Evolutionary conservation across 163 green algal genomes (phyloP), one percentile per base, ranked within the genome.

Genomic region (Scenedesmus sp.): DNA sequence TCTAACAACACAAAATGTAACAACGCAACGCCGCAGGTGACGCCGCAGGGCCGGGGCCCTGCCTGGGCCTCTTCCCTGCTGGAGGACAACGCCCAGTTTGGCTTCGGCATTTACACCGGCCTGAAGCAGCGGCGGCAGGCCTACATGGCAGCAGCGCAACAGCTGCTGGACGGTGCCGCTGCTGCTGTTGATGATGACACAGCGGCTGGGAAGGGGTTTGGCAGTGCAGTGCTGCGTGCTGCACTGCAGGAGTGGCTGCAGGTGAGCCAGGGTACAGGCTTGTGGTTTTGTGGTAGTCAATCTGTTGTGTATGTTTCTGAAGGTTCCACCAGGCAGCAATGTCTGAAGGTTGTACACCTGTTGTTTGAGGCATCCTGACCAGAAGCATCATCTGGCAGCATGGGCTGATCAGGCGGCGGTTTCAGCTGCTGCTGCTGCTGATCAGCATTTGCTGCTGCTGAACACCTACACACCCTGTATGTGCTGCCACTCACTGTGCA

Each of bases 21-120:
- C 34, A 46, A 46, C 34, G 34, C 34, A 46, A 46, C 34, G 34
- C 34, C 34, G 34, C 34, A 46, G 34, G 34, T 46, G 34, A 46
- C 34, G 34, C 34, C 34, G 34, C 34, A 46, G 54, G 90, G 90
- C 18, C 91, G 62, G 26, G 95, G 95, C 59, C 95, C 95, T 70
- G 95, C 95, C 15, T 97, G 95, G 95, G 94, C 94, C 91, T 96
- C 96, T 94, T 94, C 90, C 8, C 94, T 97, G 89, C 96, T 97
- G 77, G 95, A 97, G 92, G 94, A 96, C 93, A 96, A 96, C 73
- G 94, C 94, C 0, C 84, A 93, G 90, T 97, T 96, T 86, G 95
- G 94, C 70, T 90, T 95, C 9, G 95, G 95, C 89, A 97, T 97
- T 55, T 62, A 79, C 52, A 94, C 94, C 87, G 95, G 93, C 81